Percentiles rank a stretch among this genome's conserved stretches.
phyloP scores from a whole-genome alignment of 805 yeast species.

The Kazachstania taianensis region DNA sequence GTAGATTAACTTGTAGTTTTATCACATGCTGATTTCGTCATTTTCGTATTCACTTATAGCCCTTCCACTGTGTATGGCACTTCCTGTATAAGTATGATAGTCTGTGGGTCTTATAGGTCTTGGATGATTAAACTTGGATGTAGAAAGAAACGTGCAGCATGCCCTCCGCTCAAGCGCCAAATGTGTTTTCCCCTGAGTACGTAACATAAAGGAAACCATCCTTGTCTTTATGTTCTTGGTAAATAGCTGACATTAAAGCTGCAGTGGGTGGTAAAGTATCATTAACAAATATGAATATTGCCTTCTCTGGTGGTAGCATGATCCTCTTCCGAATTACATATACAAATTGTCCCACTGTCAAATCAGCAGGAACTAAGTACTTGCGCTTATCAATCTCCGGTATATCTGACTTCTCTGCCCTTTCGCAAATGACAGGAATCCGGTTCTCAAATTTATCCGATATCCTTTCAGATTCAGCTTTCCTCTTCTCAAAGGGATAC shows the following conservation, averaged over 20 bases:
- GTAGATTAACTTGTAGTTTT: too few relatives aligned
- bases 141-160: too few relatives aligned
- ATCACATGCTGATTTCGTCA: too few relatives aligned
- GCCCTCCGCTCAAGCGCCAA: slow-evolving; percentile 56
- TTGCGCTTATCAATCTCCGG: slow-evolving; percentile 96
- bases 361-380: slow-evolving; percentile 90
- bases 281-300: slow-evolving; percentile 92
- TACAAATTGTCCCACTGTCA: slow-evolving; percentile 96
- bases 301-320: slow-evolving; percentile 93
- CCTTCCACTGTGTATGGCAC: not conserved
- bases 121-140: too few relatives aligned
- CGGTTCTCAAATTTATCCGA: slow-evolving; percentile 82
- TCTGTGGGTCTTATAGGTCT: too few relatives aligned
- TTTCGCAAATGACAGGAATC: slow-evolving; percentile 93
- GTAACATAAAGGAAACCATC: slow-evolving; percentile 95
- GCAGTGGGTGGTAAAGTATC: slow-evolving; percentile 98
- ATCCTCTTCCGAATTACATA: slow-evolving; percentile 95
- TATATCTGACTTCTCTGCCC: slow-evolving; percentile 91
- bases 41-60: too few relatives aligned
- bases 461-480: slow-evolving; percentile 88
- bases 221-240: slow-evolving; percentile 94
- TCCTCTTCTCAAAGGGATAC: slow-evolving; percentile 89
- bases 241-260: slow-evolving; percentile 87
- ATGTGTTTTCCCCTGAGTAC: slow-evolving; percentile 95
- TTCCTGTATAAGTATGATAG: not conserved